Conservation (phyloP, 768 basidiomycete species). For the Pluteus cervinus region DNA sequence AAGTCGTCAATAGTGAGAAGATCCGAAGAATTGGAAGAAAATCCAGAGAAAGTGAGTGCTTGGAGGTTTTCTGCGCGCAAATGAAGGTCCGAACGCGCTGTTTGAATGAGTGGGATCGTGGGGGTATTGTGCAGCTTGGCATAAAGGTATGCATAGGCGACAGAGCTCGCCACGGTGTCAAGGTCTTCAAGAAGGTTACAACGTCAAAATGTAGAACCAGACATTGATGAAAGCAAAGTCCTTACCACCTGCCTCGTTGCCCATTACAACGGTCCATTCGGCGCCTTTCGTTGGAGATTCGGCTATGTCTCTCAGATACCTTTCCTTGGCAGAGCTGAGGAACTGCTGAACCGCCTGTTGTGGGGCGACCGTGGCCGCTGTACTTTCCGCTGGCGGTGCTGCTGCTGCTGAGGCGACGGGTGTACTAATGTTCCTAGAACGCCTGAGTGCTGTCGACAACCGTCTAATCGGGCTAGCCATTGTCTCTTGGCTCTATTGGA, state of each 20-base stretch:
- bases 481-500: no score
- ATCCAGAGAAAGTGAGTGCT: slow-evolving; percentile 56
- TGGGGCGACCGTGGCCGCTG: no score
- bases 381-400: no score
- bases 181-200: slow-evolving; percentile 53
- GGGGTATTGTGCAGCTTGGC: slow-evolving; percentile 48
- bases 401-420: no score
- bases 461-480: no score
- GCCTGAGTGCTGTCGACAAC: no score
- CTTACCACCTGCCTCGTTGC: slow-evolving; percentile 94
- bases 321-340: slow-evolving; percentile 38
- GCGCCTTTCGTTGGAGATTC: slow-evolving; percentile 32
- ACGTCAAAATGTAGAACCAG: slow-evolving; percentile 2
- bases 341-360: no score
- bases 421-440: no score
- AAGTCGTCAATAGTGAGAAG: slow-evolving; percentile 70
- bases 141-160: slow-evolving; percentile 77
- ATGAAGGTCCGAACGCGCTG: slow-evolving; percentile 56
- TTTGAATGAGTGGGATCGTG: slow-evolving; percentile 70
- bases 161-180: slow-evolving; percentile 81
- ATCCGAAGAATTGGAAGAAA: slow-evolving; percentile 43
- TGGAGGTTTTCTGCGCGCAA: slow-evolving; percentile 86
- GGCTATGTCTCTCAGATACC: slow-evolving; percentile 53
- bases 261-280: slow-evolving; percentile 86
- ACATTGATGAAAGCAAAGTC: slow-evolving; percentile 4